Base-by-base conservation (phyloP, 1,284 basidiomycete species). In the Moniliella sp. region DNA sequence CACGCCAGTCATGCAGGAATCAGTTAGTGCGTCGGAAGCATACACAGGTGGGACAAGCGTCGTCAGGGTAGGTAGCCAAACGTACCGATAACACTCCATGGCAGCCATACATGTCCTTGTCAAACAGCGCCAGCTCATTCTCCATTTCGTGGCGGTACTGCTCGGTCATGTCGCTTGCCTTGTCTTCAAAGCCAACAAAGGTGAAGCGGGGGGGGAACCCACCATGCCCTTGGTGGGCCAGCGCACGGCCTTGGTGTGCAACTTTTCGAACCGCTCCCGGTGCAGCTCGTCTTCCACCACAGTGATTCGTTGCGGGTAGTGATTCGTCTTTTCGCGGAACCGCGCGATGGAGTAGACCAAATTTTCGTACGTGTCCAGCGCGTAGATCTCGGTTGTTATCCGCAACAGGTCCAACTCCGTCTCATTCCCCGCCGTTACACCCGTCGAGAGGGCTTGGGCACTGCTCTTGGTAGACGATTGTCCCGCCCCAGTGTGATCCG, bases 261-360 rank as follows among this genome's bases (percentile, higher is more conserved):
- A 67, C 29, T 82, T 70, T 30, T 71, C 70, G 59, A 91, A 93
- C 27, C 88, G 70, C 21, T 67, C 63, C 28, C 72, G 69, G 64
- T 94, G 93, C 71, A 93, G 83, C 33, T 75, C 76, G 54, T 84
- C 91, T 3, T 86, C 86, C 21, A 94, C 74, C 9, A 93, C 72
- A 2, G 86, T 88, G 45, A 97, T 76, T 39, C 68, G 68, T 8
- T 63, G 51, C 0, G 88, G 88, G n/a, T n/a, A 94, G 31, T 65
- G 65, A 2, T 80, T 81, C 0, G 81, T 82, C 45, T 57, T 62
- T 45, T 94, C 83, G 43, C 74, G 74, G 65, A 93, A 97, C 12
- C 86, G 73, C 19, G 82, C 82, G 35, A 91, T 68, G 9, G 79
- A 78, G 62, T 88, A 94, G 12, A 93, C 62, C 9, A 94, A 65